A percentile compares a stretch with the other conserved stretches of the same genome.
Evolutionary conservation across 768 basidiomycete species (phyloP).

Genomic region (Leucosporidium creatinivorum): DNA sequence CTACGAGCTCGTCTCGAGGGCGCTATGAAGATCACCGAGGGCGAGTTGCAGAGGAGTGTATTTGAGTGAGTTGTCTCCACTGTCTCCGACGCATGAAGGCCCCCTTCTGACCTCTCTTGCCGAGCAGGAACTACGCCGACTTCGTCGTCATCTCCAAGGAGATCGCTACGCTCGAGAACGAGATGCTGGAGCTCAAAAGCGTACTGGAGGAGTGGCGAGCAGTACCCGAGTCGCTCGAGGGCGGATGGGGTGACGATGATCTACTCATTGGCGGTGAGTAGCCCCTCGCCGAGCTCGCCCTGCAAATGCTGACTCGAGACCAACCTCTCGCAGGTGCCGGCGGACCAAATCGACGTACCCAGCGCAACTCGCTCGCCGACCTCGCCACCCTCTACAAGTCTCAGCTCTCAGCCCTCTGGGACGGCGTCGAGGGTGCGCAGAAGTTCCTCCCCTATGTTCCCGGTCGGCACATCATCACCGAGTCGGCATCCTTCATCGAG

Average conservation of each 20-base stretch:
- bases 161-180: constrained; percentile 89
- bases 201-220: constrained; percentile 89
- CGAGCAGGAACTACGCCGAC: constrained; percentile 71
- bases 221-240: constrained; percentile 85
- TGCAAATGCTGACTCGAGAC: too few species aligned
- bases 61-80: constrained; percentile 58
- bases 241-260: constrained; percentile 55
- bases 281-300: background rate
- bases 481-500: constrained; percentile 71
- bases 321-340: constrained; percentile 45
- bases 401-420: constrained; percentile 84
- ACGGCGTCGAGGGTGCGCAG: constrained; percentile 85
- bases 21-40: constrained; percentile 63
- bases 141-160: constrained; percentile 96
- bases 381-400: constrained; percentile 87
- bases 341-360: constrained; percentile 50
- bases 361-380: constrained; percentile 90
- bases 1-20: constrained; percentile 68
- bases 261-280: constrained; percentile 48
- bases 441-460: constrained; percentile 89
- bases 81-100: background rate
- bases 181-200: constrained; percentile 94
- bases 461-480: constrained; percentile 81
- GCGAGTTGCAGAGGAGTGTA: constrained; percentile 80
- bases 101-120: background rate